A percentile compares a stretch with the other conserved stretches of the same genome.
These are phyloP conservation scores for Hanseniaspora taiwanica DNA, from an alignment of 805 yeast genomes.

Conservation along the genomic window DNA sequence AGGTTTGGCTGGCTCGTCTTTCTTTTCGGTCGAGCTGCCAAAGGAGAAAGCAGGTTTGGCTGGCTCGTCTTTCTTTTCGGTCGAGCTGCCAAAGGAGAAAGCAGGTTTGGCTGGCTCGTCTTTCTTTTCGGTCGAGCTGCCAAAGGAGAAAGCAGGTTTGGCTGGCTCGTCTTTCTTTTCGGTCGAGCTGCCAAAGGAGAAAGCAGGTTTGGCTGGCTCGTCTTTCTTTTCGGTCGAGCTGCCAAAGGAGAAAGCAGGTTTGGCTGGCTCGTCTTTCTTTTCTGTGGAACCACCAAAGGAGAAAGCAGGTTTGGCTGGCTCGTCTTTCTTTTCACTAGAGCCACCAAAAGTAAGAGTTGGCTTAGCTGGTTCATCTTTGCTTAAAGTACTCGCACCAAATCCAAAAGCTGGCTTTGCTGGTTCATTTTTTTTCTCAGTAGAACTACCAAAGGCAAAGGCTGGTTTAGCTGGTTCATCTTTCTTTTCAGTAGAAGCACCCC, in stretches of 20 bases:
- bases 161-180: slow-evolving; percentile 3
- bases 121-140: neutral
- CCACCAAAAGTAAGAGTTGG: slow-evolving; percentile 12
- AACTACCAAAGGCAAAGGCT: slow-evolving; percentile 11
- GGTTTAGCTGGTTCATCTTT: slow-evolving; percentile 9
- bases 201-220: slow-evolving; percentile 3
- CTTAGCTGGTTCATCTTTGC: slow-evolving; percentile 7
- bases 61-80: slow-evolving; percentile 2
- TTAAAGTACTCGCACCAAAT: slow-evolving; percentile 9
- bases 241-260: slow-evolving; percentile 6
- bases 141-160: slow-evolving; percentile 7
- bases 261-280: neutral
- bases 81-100: slow-evolving; percentile 5
- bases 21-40: neutral
- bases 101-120: slow-evolving; percentile 1
- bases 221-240: slow-evolving; percentile 3
- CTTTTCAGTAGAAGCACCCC: slow-evolving; percentile 4
- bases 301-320: slow-evolving; percentile 1
- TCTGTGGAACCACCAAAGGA: slow-evolving; percentile 5
- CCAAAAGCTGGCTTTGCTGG: slow-evolving; percentile 9
- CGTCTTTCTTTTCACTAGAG: slow-evolving; percentile 5
- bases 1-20: neutral
- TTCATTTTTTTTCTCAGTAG: slow-evolving; percentile 2
- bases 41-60: slow-evolving; percentile 5
- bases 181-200: neutral